A percentile compares a stretch with the other conserved stretches of the same genome.
These are phyloP conservation scores for Rhytidhysteron rufulum DNA, from an alignment of 2,329 filamentous ascomycete genomes.

Conservation along the genomic window DNA sequence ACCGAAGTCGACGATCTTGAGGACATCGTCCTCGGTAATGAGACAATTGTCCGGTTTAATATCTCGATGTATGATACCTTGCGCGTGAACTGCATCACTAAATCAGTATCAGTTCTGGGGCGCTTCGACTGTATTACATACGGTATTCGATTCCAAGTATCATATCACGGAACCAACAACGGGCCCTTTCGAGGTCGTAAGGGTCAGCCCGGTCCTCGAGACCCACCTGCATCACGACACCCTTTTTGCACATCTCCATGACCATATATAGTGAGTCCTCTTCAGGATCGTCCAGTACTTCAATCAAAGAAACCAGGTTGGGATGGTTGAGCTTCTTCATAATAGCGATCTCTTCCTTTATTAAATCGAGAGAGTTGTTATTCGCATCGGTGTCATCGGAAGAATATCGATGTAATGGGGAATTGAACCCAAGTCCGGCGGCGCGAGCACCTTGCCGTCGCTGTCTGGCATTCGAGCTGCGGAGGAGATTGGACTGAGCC, in stretches of 20 bases:
- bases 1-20: conserved; percentile 98
- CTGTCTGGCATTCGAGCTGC: conserved; percentile 54
- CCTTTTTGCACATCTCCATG: conserved; percentile 97
- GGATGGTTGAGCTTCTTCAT: conserved; percentile 98
- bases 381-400: conserved; percentile 50
- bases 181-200: conserved; percentile 76
- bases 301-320: conserved; percentile 88
- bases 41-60: conserved; percentile 98
- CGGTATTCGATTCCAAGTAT: conserved; percentile 92
- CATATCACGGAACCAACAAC: conserved; percentile 91
- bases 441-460: conserved; percentile 51
- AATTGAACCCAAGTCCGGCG: conserved; percentile 56
- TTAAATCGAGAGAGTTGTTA: conserved; percentile 75
- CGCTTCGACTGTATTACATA: conserved; percentile 41
- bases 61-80: conserved; percentile 91
- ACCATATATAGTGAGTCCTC: conserved; percentile 99
- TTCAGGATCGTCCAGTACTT: conserved; percentile 91
- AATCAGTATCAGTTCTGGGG: conserved; percentile 12
- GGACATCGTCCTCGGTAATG: conserved; percentile 82
- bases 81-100: conserved; percentile 68
- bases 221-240: conserved; percentile 93
- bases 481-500: conserved; percentile 83
- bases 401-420: conserved; percentile 60
- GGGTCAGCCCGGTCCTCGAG: conserved; percentile 79
- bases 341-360: conserved; percentile 94